Evolutionary conservation across 2,329 filamentous ascomycete genomes (phyloP).

Genomic region (Alternaria viburni): DNA sequence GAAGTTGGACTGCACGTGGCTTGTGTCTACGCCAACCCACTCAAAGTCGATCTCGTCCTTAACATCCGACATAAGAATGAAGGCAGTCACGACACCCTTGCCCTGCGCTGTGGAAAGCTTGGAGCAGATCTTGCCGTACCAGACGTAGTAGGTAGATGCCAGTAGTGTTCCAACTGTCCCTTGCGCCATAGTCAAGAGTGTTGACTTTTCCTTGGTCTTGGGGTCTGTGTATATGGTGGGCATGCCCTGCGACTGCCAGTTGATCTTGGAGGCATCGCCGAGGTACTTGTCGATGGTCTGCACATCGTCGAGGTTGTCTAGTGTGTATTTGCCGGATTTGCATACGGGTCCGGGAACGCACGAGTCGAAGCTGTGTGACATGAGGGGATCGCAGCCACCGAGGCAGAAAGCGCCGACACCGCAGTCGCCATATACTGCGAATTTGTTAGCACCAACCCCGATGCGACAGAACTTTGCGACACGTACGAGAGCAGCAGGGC

Average conservation of each 20-base stretch:
- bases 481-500: slow-evolving; percentile 52
- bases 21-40: slow-evolving; percentile 82
- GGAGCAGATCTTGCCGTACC: slow-evolving; percentile 94
- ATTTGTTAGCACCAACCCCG: slow-evolving; percentile 27
- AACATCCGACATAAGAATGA: slow-evolving; percentile 92
- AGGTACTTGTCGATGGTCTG: slow-evolving; percentile 80
- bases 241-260: slow-evolving; percentile 88
- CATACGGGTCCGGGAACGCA: slow-evolving; percentile 88
- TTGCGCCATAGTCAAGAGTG: slow-evolving; percentile 88
- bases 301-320: slow-evolving; percentile 74
- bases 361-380: slow-evolving; percentile 81
- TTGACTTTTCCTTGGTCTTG: slow-evolving; percentile 36
- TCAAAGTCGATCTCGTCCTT: slow-evolving; percentile 99
- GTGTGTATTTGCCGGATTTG: slow-evolving; percentile 73
- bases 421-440: slow-evolving; percentile 85
- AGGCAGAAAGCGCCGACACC: slow-evolving; percentile 94
- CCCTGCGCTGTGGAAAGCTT: slow-evolving; percentile 84
- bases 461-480: not conserved
- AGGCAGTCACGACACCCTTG: slow-evolving; percentile 91
- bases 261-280: slow-evolving; percentile 76
- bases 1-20: slow-evolving; percentile 88
- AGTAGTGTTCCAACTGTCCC: slow-evolving; percentile 86
- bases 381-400: slow-evolving; percentile 89
- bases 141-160: slow-evolving; percentile 85
- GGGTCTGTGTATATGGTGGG: slow-evolving; percentile 69